Evolutionary conservation across 2,329 filamentous ascomycete species (phyloP).

Genomic region (Dactylellina sp.): DNA sequence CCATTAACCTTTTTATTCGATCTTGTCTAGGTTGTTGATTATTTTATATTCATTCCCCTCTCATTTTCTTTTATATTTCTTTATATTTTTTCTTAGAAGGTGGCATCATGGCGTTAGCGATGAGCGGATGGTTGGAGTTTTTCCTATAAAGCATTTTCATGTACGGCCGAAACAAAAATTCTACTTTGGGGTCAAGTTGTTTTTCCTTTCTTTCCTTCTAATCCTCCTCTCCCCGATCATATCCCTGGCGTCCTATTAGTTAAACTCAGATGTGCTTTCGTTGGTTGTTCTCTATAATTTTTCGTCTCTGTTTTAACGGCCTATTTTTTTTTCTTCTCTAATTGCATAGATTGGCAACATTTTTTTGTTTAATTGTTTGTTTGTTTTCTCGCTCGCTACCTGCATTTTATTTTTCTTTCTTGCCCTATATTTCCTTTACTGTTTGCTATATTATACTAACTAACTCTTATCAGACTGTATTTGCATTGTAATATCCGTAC

Average conservation of each 20-base stretch:
- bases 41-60: conserved; percentile 57
- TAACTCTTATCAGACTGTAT: conserved; percentile 16
- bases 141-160: conserved; percentile 55
- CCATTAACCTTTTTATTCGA: conserved; percentile 51
- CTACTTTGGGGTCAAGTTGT: conserved; percentile 37
- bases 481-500: conserved; percentile 21
- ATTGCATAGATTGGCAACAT: conserved; percentile 50
- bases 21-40: conserved; percentile 46
- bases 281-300: conserved; percentile 5
- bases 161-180: conserved; percentile 56
- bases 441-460: conserved; percentile 7
- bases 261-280: conserved; percentile 34
- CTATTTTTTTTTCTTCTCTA: conserved; percentile 24
- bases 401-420: not conserved
- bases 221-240: conserved; percentile 45
- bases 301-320: conserved; percentile 32
- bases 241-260: conserved; percentile 47
- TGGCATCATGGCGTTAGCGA: conserved; percentile 56
- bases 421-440: not conserved
- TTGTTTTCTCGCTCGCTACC: not conserved
- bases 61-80: conserved; percentile 39
- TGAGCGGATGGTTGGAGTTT: conserved; percentile 57
- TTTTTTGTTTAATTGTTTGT: not conserved
- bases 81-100: conserved; percentile 49
- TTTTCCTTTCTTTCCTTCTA: conserved; percentile 31